Conservation (phyloP, 2,329 filamentous ascomycete species). For the Hyphodiscus sp. region DNA sequence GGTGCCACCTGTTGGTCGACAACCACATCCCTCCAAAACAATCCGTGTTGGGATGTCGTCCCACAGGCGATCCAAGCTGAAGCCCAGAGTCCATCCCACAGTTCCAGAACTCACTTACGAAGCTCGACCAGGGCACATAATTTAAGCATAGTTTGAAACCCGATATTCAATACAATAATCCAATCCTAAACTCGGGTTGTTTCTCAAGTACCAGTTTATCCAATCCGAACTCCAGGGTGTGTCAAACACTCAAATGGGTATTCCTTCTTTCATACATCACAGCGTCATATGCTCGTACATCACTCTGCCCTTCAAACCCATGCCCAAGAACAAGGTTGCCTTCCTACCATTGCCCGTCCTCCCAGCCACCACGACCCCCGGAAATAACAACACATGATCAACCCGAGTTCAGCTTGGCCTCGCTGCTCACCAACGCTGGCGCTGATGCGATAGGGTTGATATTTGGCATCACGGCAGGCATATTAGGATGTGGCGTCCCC, state of each 20-base stretch:
- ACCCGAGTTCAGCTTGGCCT: not conserved
- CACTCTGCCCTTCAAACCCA: not conserved
- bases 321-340: too few species aligned
- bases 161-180: not conserved
- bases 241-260: not conserved
- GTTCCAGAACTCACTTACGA: too few species aligned
- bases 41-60: too few species aligned
- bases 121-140: too few species aligned
- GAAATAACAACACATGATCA: not conserved
- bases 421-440: not conserved
- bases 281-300: not conserved
- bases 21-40: too few species aligned
- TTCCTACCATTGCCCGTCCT: too few species aligned
- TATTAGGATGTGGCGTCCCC: not conserved
- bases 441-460: not conserved
- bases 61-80: too few species aligned
- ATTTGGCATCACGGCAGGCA: not conserved
- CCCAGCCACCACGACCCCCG: too few species aligned
- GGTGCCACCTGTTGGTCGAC: too few species aligned
- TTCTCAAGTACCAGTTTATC: not conserved
- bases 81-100: too few species aligned
- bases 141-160: not conserved
- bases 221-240: not conserved
- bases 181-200: not conserved
- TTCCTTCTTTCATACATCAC: not conserved